phyloP scores from a whole-genome alignment of 345 rosid genomes.

The Rhizophora mangle region DNA sequence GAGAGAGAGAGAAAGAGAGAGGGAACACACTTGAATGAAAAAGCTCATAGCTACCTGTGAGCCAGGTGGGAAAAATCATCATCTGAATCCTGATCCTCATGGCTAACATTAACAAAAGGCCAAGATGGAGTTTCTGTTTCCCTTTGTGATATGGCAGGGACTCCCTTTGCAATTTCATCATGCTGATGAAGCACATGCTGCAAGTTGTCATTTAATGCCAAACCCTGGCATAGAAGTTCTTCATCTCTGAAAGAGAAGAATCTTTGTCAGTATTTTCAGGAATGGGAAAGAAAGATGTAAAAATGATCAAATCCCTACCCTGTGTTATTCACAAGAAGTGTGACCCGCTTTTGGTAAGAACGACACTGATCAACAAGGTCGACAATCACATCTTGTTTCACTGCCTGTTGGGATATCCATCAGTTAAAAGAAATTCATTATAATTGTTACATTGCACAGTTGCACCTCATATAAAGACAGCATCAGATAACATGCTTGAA shows the following conservation, averaged over 20 bases:
- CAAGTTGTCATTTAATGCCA: conserved; percentile 76
- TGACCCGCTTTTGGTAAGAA: conserved; percentile 70
- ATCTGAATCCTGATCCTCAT: conserved; percentile 75
- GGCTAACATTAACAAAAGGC: conserved; percentile 57
- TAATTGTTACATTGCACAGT: neutral
- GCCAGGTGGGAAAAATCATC: conserved; percentile 82
- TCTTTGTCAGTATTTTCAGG: conserved; percentile 20
- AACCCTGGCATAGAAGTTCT: conserved; percentile 73
- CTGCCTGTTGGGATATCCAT: conserved; percentile 45
- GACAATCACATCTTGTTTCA: conserved; percentile 81
- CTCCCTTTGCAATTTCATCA: conserved; percentile 76
- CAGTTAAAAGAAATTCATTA: neutral
- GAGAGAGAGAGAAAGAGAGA: neutral
- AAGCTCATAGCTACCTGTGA: conserved; percentile 46
- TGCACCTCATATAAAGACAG: no score
- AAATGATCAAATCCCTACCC: conserved; percentile 42
- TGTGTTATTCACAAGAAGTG: conserved; percentile 74
- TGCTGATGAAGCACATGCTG: conserved; percentile 77
- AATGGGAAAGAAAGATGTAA: neutral
- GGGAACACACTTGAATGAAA: no score
- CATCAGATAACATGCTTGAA: no score
- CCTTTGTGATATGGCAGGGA: conserved; percentile 28
- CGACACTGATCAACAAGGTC: conserved; percentile 92
- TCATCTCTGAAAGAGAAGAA: conserved; percentile 56
- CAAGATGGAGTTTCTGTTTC: conserved; percentile 36